phyloP scores from a whole-genome alignment of 441 rosid genomes.

The Hura crepitans region DNA sequence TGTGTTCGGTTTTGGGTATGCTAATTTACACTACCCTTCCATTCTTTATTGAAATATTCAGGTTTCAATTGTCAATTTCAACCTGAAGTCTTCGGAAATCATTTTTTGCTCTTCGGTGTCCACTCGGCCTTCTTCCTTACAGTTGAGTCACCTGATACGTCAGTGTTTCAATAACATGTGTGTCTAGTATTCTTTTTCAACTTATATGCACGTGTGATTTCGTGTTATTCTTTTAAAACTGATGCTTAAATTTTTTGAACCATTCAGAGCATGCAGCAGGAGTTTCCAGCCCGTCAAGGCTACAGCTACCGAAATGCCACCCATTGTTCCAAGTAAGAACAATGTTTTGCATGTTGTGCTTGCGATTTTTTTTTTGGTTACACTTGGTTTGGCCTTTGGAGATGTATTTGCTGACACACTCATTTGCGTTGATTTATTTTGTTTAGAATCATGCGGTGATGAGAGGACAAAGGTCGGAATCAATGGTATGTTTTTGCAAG shows the following conservation, averaged over 20 bases:
- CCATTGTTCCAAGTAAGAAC: conserved; percentile 53
- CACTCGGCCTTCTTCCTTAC: conserved; percentile 41
- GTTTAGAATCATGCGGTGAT: conserved; percentile 43
- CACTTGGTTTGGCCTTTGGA: neutral
- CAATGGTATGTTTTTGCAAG: conserved; percentile 53
- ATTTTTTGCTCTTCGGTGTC: conserved; percentile 45
- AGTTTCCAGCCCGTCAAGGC: conserved; percentile 68
- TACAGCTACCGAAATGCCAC: conserved; percentile 69
- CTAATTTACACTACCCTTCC: neutral
- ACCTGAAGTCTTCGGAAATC: conserved; percentile 33
- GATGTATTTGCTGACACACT: conserved; percentile 21
- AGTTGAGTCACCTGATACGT: conserved; percentile 40
- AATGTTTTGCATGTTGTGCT: neutral
- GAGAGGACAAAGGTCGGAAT: conserved; percentile 79
- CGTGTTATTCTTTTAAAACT: neutral
- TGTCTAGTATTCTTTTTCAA: neutral
- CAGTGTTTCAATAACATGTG: neutral
- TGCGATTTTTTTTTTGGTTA: neutral
- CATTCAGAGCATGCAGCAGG: conserved; percentile 40
- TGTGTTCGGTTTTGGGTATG: neutral
- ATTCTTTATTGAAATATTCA: conserved; percentile 24
- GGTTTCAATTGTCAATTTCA: conserved; percentile 47
- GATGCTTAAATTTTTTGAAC: neutral
- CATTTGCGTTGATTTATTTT: conserved; percentile 23
- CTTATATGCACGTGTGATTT: neutral